phyloP scores from a whole-genome alignment of 2,329 filamentous ascomycete genomes.

The Scedosporium apiospermum region DNA sequence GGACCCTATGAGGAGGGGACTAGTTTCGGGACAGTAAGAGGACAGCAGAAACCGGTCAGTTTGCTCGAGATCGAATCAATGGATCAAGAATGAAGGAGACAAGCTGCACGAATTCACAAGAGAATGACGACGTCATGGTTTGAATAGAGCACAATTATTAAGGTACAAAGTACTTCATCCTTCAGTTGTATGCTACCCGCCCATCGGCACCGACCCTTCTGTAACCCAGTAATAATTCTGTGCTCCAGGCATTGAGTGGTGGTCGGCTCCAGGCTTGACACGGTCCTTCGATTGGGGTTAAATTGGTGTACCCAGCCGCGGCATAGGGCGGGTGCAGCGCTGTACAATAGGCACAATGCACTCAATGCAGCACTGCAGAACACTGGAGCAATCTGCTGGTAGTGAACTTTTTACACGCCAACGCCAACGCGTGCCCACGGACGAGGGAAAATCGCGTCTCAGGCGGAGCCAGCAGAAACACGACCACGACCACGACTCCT shows the following conservation, averaged over 20 bases:
- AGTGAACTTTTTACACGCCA: not conserved
- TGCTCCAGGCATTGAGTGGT: not conserved
- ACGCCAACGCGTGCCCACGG: constrained; percentile 6
- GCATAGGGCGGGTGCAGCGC: not conserved
- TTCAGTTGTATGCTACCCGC: too few species aligned
- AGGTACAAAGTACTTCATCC: too few species aligned
- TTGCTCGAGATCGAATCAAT: too few species aligned
- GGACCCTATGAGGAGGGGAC: too few species aligned
- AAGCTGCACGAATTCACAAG: too few species aligned
- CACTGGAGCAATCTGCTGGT: not conserved
- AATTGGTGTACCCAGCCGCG: not conserved
- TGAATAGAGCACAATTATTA: too few species aligned
- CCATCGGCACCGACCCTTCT: not conserved
- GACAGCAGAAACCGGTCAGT: too few species aligned
- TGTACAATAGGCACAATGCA: not conserved
- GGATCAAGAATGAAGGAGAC: too few species aligned
- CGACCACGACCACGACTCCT: not conserved
- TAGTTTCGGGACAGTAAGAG: too few species aligned
- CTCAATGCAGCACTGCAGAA: not conserved
- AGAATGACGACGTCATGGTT: too few species aligned
- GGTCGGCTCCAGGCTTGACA: not conserved
- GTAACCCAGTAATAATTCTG: not conserved
- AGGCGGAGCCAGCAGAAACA: constrained; percentile 2
- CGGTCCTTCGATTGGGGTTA: not conserved
- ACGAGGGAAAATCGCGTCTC: constrained; percentile 7